Percentiles rank a stretch among this genome's conserved stretches.
These are phyloP conservation scores for Scenedesmus sp. DNA, from an alignment of 163 green algal species.

Conservation along the genomic window DNA sequence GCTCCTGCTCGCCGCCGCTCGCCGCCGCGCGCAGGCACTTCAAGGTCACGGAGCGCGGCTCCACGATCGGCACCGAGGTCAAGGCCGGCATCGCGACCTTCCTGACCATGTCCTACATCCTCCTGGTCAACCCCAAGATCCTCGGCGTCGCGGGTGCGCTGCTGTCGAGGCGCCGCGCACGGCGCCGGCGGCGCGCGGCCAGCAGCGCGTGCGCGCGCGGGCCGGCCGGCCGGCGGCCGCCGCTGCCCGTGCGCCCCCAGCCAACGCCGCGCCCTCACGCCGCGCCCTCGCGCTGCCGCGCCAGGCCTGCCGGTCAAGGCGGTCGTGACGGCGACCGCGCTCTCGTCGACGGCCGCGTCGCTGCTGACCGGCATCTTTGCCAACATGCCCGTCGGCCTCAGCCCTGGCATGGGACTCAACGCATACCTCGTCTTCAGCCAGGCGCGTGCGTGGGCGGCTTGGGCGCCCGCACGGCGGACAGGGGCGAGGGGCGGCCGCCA, in stretches of 20 bases:
- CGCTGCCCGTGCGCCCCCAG: no score
- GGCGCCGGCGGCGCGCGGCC: not conserved
- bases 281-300: not conserved
- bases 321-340: constrained; percentile 54
- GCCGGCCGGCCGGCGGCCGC: no score
- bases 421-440: constrained; percentile 60
- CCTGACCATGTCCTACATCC: constrained; percentile 58
- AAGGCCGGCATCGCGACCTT: constrained; percentile 51
- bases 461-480: no score
- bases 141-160: constrained; percentile 42
- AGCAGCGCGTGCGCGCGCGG: no score
- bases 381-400: constrained; percentile 60
- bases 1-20: no score
- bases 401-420: constrained; percentile 71
- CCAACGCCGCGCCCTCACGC: not conserved
- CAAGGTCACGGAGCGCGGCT: constrained; percentile 47
- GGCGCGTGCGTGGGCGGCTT: constrained; percentile 3
- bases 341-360: constrained; percentile 40
- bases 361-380: constrained; percentile 50
- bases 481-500: no score
- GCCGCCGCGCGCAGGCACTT: constrained; percentile 34
- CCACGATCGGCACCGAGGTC: constrained; percentile 49
- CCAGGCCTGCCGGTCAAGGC: constrained; percentile 47
- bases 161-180: not conserved
- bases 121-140: constrained; percentile 57